Conservation (phyloP, 83 land plant genomes). For the Thuja plicata region DNA sequence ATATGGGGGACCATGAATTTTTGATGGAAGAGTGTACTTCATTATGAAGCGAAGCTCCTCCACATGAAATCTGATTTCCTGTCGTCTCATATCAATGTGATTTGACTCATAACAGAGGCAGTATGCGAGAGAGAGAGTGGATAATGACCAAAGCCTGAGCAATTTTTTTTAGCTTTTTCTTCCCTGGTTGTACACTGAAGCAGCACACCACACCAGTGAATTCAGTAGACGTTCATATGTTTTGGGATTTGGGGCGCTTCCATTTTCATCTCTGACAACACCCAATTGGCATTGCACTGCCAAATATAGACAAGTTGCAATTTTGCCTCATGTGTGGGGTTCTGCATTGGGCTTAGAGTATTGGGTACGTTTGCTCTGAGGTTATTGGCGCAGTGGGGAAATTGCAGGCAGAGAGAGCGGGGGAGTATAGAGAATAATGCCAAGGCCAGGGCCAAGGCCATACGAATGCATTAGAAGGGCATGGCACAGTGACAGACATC, state of each 20-base stretch:
- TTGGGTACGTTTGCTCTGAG: background rate
- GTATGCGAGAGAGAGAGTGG: background rate
- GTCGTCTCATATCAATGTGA: background rate
- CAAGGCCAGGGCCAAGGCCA: slow-evolving; percentile 86
- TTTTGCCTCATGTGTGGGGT: background rate
- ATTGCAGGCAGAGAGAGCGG: background rate
- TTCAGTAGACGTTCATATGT: background rate
- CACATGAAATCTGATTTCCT: slow-evolving; percentile 10
- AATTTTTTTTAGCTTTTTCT: background rate
- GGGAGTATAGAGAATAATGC: slow-evolving; percentile 42
- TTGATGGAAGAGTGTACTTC: background rate
- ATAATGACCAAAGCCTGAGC: background rate
- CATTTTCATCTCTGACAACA: background rate
- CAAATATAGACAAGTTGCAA: background rate
- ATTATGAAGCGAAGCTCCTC: slow-evolving; percentile 14
- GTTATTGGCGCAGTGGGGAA: background rate
- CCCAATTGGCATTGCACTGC: slow-evolving; percentile 5
- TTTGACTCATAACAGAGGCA: background rate
- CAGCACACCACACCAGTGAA: background rate
- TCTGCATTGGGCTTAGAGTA: background rate
- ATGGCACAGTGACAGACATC: slow-evolving; percentile 85
- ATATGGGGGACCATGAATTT: background rate
- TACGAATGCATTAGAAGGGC: slow-evolving; percentile 83
- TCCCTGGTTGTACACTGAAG: background rate
- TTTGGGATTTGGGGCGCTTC: background rate